Conservation (phyloP, 139 green algal genomes). For the Coelastrella sp. region DNA sequence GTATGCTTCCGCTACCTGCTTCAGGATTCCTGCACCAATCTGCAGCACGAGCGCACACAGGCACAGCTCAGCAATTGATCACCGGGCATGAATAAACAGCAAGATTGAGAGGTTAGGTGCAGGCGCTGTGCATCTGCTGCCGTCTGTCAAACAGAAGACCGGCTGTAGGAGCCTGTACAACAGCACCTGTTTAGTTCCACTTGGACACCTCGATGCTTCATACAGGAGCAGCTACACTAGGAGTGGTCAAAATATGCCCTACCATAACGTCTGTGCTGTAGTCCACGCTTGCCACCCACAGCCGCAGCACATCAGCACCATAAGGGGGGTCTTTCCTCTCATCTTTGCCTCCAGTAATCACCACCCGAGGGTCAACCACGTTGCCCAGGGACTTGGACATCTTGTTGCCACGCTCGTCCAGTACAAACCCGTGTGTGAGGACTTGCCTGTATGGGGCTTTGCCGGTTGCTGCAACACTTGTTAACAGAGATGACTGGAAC, state of each 20-base stretch:
- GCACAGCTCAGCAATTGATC: background rate
- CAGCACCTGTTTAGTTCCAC: too few species aligned
- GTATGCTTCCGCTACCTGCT: constrained; percentile 95
- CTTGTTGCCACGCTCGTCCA: constrained; percentile 94
- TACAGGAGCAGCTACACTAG: too few species aligned
- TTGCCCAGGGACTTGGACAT: constrained; percentile 97
- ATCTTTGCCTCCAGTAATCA: constrained; percentile 95
- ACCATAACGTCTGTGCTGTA: constrained; percentile 95
- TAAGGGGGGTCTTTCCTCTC: constrained; percentile 91
- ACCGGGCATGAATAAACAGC: background rate
- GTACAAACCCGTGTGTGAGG: constrained; percentile 96
- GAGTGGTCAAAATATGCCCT: constrained; percentile 14
- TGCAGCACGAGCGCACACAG: constrained; percentile 12
- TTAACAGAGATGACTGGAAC: constrained; percentile 98
- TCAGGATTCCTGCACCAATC: constrained; percentile 86
- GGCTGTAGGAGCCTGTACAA: too few species aligned
- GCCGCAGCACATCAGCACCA: constrained; percentile 94
- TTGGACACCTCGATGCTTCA: too few species aligned
- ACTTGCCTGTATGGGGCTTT: constrained; percentile 87
- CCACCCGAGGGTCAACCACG: constrained; percentile 91
- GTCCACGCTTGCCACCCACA: constrained; percentile 97
- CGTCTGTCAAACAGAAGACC: too few species aligned
- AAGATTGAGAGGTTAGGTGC: too few species aligned
- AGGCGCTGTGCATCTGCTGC: too few species aligned
- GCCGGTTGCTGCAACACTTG: constrained; percentile 90